Percentiles rank a stretch among this genome's conserved stretches.
Conservation (phyloP, 1,284 basidiomycete species). For the Phlebopus sp. region DNA sequence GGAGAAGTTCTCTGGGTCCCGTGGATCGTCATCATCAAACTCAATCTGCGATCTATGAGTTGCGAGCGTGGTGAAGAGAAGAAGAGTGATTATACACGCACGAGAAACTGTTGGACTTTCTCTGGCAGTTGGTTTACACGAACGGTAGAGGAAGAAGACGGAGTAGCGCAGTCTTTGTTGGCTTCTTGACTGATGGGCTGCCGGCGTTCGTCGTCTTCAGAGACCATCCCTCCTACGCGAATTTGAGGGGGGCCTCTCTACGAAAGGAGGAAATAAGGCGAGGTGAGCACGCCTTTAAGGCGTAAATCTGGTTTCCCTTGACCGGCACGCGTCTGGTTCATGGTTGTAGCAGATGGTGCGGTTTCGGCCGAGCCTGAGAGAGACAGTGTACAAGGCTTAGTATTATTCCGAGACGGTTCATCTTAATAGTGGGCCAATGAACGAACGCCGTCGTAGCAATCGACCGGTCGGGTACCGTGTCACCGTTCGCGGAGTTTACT, state of each 20-base stretch:
- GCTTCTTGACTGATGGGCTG: too few relatives aligned
- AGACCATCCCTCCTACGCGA: background rate
- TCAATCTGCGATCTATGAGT: constrained; percentile 39
- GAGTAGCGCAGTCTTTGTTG: background rate
- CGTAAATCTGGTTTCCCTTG: too few relatives aligned
- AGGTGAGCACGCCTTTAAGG: too few relatives aligned
- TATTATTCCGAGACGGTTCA: too few relatives aligned
- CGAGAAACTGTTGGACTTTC: background rate
- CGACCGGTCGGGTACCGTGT: background rate
- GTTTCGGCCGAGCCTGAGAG: too few relatives aligned
- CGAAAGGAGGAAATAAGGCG: too few relatives aligned
- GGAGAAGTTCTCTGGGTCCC: constrained; percentile 50
- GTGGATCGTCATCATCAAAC: constrained; percentile 42
- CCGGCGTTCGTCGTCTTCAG: background rate
- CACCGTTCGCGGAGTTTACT: background rate
- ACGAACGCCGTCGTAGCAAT: too few relatives aligned
- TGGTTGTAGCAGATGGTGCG: too few relatives aligned
- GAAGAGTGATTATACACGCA: background rate
- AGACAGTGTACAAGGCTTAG: too few relatives aligned
- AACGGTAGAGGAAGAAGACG: background rate
- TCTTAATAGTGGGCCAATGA: too few relatives aligned
- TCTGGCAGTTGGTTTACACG: background rate
- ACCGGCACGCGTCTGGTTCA: too few relatives aligned
- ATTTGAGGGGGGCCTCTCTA: too few relatives aligned
- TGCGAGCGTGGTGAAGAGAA: background rate